These are phyloP conservation scores for Obba rivulosa DNA, from an alignment of 768 basidiomycete species.

Conservation along the genomic window DNA sequence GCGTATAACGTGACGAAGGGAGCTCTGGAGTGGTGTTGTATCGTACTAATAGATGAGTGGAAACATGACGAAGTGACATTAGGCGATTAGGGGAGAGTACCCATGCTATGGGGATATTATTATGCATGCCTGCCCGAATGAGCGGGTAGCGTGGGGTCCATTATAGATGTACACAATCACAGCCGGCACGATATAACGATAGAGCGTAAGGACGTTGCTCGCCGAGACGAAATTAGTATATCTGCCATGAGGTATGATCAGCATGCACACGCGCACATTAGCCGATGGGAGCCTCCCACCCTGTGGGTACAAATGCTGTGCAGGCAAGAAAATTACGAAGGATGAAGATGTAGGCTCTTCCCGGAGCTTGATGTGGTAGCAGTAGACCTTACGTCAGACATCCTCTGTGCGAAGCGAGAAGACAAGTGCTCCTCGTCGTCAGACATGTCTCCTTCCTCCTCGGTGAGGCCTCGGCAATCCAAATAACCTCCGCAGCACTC, in stretches of 20 bases:
- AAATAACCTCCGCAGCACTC: constrained; percentile 49
- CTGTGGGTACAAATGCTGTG: constrained; percentile 3
- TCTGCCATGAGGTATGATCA: constrained; percentile 7
- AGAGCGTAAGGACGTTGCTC: too few relatives aligned
- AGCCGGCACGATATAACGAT: too few relatives aligned
- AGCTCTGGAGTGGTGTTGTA: too few relatives aligned
- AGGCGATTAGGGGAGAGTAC: too few relatives aligned
- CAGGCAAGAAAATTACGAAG: too few relatives aligned
- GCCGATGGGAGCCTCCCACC: constrained; percentile 3
- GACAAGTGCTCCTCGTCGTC: constrained; percentile 15
- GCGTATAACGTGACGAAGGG: not conserved
- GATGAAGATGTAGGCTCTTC: too few relatives aligned
- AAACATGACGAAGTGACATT: too few relatives aligned
- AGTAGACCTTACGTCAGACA: constrained; percentile 21
- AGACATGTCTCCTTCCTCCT: constrained; percentile 21
- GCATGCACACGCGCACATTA: constrained; percentile 7
- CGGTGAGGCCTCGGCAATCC: constrained; percentile 40
- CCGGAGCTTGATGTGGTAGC: constrained; percentile 14
- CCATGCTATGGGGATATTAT: too few relatives aligned
- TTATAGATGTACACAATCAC: too few relatives aligned
- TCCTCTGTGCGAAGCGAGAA: constrained; percentile 13
- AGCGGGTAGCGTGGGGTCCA: too few relatives aligned
- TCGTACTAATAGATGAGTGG: too few relatives aligned
- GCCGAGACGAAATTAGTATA: not conserved
- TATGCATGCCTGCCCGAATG: too few relatives aligned